Evolutionary conservation across 2,329 filamentous ascomycete species (phyloP).

Genomic region (Xylaria sp.): DNA sequence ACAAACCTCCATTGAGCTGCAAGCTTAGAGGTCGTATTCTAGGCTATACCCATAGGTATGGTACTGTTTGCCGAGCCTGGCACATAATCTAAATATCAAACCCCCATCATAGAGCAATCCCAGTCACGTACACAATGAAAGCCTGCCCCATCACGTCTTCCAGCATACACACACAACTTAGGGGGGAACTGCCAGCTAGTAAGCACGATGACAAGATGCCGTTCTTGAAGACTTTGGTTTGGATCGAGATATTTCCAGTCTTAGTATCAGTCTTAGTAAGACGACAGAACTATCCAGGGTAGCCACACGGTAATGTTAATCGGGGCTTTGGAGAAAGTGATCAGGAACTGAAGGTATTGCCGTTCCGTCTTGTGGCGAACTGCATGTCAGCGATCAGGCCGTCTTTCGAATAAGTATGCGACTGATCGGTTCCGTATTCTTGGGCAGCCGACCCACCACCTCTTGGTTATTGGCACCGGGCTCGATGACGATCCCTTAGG

Average conservation of each 20-base stretch:
- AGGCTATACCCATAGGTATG: too few relatives aligned
- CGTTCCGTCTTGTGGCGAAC: conserved; percentile 14
- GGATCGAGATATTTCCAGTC: neutral
- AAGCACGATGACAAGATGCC: neutral
- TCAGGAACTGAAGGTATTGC: neutral
- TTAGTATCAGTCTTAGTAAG: conserved; percentile 1
- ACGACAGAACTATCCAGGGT: neutral
- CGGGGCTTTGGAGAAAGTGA: neutral
- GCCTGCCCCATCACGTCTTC: too few relatives aligned
- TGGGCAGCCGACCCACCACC: conserved; percentile 13
- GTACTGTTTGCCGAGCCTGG: too few relatives aligned
- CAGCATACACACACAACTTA: neutral
- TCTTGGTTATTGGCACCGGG: conserved; percentile 8
- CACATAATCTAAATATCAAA: too few relatives aligned
- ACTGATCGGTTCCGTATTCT: neutral
- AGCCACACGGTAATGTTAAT: neutral
- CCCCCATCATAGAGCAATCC: too few relatives aligned
- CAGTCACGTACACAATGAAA: too few relatives aligned
- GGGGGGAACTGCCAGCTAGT: neutral
- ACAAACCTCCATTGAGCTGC: too few relatives aligned
- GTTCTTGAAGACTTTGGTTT: neutral
- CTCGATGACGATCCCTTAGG: conserved; percentile 19
- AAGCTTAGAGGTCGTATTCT: too few relatives aligned
- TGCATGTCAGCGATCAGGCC: neutral
- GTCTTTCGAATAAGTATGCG: neutral